These are phyloP conservation scores for Ophiostoma pallidulum DNA, from an alignment of 2,329 filamentous ascomycete genomes.

Conservation along the genomic window DNA sequence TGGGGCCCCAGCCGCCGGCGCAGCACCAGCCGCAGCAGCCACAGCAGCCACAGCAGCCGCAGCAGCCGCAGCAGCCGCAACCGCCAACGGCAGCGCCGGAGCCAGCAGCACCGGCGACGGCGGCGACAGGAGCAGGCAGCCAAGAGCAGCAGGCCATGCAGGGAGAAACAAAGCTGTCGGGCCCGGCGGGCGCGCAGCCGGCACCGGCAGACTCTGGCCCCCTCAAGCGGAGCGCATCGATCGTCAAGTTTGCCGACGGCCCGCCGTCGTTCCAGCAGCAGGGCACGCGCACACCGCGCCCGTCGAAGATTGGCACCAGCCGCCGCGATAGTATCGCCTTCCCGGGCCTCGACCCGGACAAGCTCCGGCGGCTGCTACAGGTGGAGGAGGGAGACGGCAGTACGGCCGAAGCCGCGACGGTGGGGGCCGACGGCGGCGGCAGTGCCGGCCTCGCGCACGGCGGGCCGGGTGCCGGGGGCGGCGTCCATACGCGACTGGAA, in stretches of 20 bases:
- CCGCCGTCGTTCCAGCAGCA: neutral
- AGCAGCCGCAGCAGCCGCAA: no score
- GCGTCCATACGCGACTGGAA: constrained; percentile 35
- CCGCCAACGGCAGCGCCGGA: no score
- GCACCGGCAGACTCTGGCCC: neutral
- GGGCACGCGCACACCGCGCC: neutral
- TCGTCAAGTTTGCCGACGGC: constrained; percentile 13
- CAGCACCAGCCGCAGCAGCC: constrained; percentile 4
- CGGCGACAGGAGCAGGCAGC: no score
- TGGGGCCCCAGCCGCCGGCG: neutral
- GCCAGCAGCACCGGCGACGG: no score
- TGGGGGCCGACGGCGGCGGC: neutral
- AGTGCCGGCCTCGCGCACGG: neutral
- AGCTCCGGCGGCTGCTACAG: constrained; percentile 40
- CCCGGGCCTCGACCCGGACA: constrained; percentile 37
- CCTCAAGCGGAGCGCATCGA: constrained; percentile 2
- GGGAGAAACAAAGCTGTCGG: no score
- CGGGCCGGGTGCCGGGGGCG: constrained; percentile 18
- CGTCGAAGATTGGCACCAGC: constrained; percentile 24
- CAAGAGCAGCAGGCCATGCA: no score
- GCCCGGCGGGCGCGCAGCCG: no score
- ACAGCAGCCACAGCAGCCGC: constrained; percentile 6
- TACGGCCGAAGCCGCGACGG: constrained; percentile 32
- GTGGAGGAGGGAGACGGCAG: constrained; percentile 17
- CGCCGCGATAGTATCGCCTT: constrained; percentile 49